Base-by-base conservation (phyloP, 805 yeast genomes). In the Suhomyces kilbournensis region DNA sequence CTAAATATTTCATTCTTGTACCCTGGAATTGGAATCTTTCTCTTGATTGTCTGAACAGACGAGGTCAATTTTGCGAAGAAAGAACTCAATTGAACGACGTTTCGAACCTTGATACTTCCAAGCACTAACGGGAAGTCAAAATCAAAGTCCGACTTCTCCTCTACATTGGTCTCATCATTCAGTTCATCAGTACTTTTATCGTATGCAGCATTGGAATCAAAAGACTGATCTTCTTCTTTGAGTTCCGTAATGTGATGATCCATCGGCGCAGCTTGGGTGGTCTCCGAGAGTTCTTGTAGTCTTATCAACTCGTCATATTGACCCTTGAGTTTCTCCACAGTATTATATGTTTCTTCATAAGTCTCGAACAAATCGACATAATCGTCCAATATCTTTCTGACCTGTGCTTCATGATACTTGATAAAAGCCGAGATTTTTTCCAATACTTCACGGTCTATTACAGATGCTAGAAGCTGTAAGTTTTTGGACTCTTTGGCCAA, bases 21-120 rank as follows among this genome's bases (percentile, higher is more conserved):
- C 1, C 79, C 78, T 1, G 78, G 77, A 17, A 75, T 54, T 0
- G 74, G 72, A 19, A 75, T 66, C 47, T 64, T 70, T 26, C 77
- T 60, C 51, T 62, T 67, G 3, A 58, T 55, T 0, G 67, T 59
- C 3, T 67, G 63, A 5, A 75, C 63, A 2, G 58, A 45, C 6
- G 42, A 22, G 5, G 67, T 65, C 48, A 70, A 55, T 7, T 58
- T 53, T 9, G 52, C 32, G 7, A 75, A 43, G 28, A 75, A 61
- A 1, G 34, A 35, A 2, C 62, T 48, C 7, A 75, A 56, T 6
- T 64, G 67, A 1, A 45, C 52, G 4, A 51, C 50, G 12, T 58
- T 49, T 3, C 44, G 44, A 10, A 72, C 51, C 14, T 52, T 53
- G 3, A 58, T 52, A 1, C 72, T 61, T 0, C 75, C 77, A 6